phyloP scores from a whole-genome alignment of 352 stramenopile genomes.

The Phytophthora fragariae region DNA sequence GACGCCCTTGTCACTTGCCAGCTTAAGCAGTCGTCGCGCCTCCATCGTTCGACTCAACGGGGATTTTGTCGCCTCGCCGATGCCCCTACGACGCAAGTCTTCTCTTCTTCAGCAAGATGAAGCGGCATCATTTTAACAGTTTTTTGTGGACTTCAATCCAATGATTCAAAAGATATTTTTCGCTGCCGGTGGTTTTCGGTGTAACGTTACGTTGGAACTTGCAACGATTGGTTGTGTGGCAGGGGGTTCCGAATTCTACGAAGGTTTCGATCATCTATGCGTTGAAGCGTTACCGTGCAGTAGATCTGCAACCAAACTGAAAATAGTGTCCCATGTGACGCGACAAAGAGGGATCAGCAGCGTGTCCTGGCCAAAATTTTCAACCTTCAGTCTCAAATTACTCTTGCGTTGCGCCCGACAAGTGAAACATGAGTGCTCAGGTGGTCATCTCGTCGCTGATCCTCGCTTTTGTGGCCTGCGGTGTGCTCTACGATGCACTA shows the following conservation, averaged over 20 bases:
- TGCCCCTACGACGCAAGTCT: constrained; percentile 16
- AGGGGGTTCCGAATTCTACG: constrained; percentile 11
- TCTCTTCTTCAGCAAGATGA: constrained; percentile 10
- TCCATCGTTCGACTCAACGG: constrained; percentile 27
- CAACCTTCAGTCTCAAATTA: not conserved
- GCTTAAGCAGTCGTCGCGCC: constrained; percentile 17
- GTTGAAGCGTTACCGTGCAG: not conserved
- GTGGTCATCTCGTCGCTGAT: constrained; percentile 67
- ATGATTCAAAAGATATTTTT: not conserved
- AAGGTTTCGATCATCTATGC: constrained; percentile 1
- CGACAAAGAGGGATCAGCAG: constrained; percentile 3
- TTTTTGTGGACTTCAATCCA: too few relatives aligned
- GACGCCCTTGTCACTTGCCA: constrained; percentile 49
- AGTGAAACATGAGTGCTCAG: not conserved
- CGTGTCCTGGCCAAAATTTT: not conserved
- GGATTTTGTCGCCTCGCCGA: constrained; percentile 27
- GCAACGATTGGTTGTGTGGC: not conserved
- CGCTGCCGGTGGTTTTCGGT: not conserved
- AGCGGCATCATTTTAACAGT: constrained; percentile 10
- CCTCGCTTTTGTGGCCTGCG: constrained; percentile 60
- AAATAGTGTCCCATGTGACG: constrained; percentile 5
- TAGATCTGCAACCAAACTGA: not conserved
- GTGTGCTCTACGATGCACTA: constrained; percentile 67
- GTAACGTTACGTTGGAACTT: not conserved
- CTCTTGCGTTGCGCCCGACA: not conserved